A percentile compares a stretch with the other conserved stretches of the same genome.
Evolutionary conservation across 345 rosid species (phyloP).

Genomic region (Clarkia xantiana): DNA sequence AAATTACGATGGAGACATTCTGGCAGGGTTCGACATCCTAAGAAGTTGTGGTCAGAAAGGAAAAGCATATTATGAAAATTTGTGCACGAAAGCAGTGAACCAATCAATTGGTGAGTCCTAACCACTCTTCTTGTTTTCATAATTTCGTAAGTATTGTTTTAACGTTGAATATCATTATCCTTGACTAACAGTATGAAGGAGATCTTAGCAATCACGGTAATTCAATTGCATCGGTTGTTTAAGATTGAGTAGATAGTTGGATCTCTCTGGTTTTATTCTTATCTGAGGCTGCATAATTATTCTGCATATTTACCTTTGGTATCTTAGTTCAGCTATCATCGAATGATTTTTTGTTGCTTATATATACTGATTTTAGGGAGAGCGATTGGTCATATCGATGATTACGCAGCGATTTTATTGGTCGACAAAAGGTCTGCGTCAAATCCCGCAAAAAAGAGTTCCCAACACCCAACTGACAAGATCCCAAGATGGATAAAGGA

Average conservation of each 20-base stretch:
- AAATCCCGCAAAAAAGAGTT: constrained; percentile 34
- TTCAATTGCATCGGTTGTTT: too few species aligned
- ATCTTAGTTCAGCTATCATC: neutral
- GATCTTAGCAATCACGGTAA: too few species aligned
- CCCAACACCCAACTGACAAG: constrained; percentile 53
- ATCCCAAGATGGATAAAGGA: constrained; percentile 80
- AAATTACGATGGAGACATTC: constrained; percentile 36
- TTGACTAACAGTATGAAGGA: too few species aligned
- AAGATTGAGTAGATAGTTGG: too few species aligned
- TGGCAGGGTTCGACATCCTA: constrained; percentile 51
- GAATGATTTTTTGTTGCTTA: neutral
- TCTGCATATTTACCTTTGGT: neutral
- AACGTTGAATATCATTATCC: too few species aligned
- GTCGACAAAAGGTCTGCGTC: constrained; percentile 58
- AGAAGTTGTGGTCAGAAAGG: constrained; percentile 72
- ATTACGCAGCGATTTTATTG: constrained; percentile 75
- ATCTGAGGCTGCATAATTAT: neutral
- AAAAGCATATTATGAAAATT: constrained; percentile 80
- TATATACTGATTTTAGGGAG: constrained; percentile 36
- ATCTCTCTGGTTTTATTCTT: too few species aligned
- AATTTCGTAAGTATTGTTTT: neutral
- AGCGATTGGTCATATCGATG: constrained; percentile 74
- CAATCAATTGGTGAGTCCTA: constrained; percentile 68
- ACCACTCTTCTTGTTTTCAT: neutral
- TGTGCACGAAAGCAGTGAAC: constrained; percentile 96